These are phyloP conservation scores for Coriolopsis trogii DNA, from an alignment of 1,284 basidiomycete genomes.

Conservation along the genomic window DNA sequence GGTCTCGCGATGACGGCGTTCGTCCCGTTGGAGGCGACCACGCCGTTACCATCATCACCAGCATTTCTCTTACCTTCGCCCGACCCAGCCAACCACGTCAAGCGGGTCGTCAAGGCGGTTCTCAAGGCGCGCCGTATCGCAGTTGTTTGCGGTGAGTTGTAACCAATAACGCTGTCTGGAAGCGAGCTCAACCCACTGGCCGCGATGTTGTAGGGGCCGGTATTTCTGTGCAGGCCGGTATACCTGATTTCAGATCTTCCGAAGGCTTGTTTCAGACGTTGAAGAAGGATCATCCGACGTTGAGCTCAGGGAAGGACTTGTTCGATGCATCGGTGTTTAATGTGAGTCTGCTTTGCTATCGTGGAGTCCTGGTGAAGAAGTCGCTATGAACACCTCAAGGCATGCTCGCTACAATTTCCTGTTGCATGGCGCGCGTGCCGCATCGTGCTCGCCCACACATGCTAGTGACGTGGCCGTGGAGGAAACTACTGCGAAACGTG, in stretches of 20 bases:
- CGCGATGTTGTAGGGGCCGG: conserved; percentile 74
- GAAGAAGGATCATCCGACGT: conserved; percentile 77
- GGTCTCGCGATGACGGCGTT: conserved; percentile 36
- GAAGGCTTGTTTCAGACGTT: conserved; percentile 81
- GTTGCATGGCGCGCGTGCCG: conserved; percentile 4
- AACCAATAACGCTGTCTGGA: neutral
- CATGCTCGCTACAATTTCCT: neutral
- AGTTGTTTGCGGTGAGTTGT: conserved; percentile 78
- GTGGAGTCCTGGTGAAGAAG: neutral
- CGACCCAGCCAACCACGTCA: conserved; percentile 45
- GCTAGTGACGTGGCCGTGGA: neutral
- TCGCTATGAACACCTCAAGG: neutral
- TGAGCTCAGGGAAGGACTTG: conserved; percentile 84
- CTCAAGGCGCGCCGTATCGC: conserved; percentile 82
- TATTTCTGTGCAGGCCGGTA: conserved; percentile 88
- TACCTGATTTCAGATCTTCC: conserved; percentile 90
- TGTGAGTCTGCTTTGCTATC: conserved; percentile 52
- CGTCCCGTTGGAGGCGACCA: conserved; percentile 37
- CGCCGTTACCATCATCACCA: conserved; percentile 33
- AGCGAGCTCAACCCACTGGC: conserved; percentile 15
- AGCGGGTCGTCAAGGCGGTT: conserved; percentile 63
- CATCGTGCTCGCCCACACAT: neutral
- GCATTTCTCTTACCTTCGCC: conserved; percentile 42
- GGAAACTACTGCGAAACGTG: conserved; percentile 2
- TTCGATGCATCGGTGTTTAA: conserved; percentile 92